Evolutionary conservation across 345 rosid species (phyloP).

Genomic region (Microcos paniculata): DNA sequence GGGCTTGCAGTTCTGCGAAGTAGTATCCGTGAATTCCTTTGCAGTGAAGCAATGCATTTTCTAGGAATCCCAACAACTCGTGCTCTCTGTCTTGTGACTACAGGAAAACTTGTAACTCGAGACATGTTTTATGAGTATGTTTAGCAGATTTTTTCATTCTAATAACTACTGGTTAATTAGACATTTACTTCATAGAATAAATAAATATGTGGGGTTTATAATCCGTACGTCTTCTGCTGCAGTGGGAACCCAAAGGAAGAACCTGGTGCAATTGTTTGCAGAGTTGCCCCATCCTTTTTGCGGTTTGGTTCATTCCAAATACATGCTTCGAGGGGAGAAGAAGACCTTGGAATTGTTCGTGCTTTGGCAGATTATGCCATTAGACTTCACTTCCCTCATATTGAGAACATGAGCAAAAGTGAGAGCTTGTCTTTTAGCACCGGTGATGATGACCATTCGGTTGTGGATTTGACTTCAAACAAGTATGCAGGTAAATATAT

Average conservation of each 20-base stretch:
- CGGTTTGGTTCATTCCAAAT: slow-evolving; percentile 92
- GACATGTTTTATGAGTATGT: slow-evolving; percentile 99
- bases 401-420: slow-evolving; percentile 74
- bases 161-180: background rate
- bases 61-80: slow-evolving; percentile 97
- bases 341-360: slow-evolving; percentile 73
- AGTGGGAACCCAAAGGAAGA: slow-evolving; percentile 97
- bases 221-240: slow-evolving; percentile 27
- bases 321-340: slow-evolving; percentile 90
- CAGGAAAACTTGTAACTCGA: slow-evolving; percentile 87
- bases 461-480: slow-evolving; percentile 91
- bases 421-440: slow-evolving; percentile 88
- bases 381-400: slow-evolving; percentile 80
- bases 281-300: slow-evolving; percentile 86
- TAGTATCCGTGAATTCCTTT: slow-evolving; percentile 92
- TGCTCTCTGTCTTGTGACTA: slow-evolving; percentile 88
- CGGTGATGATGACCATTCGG: slow-evolving; percentile 69
- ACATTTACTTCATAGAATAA: background rate
- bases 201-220: background rate
- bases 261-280: slow-evolving; percentile 93
- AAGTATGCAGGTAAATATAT: slow-evolving; percentile 81
- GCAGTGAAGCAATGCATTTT: slow-evolving; percentile 91
- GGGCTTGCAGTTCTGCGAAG: slow-evolving; percentile 97
- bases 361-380: slow-evolving; percentile 93
- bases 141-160: slow-evolving; percentile 2